Evolutionary conservation across 2,329 filamentous ascomycete genomes (phyloP).

Genomic region (Leptographium galeiforme): DNA sequence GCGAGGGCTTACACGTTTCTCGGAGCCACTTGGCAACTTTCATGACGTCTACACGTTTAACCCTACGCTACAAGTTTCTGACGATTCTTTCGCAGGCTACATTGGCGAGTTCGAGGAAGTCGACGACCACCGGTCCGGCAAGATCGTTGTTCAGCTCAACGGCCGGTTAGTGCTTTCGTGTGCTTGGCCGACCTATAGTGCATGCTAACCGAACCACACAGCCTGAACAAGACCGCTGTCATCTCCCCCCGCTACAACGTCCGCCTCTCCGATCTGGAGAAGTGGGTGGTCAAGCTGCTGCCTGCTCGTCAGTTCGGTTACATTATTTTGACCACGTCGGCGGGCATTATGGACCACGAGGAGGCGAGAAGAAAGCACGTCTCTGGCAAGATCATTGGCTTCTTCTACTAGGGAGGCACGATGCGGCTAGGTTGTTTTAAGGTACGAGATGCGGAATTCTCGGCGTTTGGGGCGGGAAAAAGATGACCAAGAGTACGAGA

Average conservation of each 20-base stretch:
- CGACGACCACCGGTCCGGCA: constrained; percentile 98
- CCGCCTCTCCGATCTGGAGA: constrained; percentile 93
- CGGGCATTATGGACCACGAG: constrained; percentile 99
- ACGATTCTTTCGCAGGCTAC: constrained; percentile 52
- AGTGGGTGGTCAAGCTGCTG: constrained; percentile 99
- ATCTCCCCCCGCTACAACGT: constrained; percentile 99
- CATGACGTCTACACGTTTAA: constrained; percentile 85
- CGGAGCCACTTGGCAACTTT: constrained; percentile 37
- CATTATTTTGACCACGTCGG: constrained; percentile 97
- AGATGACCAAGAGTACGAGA: constrained; percentile 6
- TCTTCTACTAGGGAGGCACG: constrained; percentile 70
- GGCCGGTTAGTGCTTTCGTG: constrained; percentile 44
- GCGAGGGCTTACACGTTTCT: constrained; percentile 94
- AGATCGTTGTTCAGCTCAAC: constrained; percentile 99
- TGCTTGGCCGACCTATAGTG: too few species aligned
- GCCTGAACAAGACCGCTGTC: constrained; percentile 96
- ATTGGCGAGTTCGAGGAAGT: constrained; percentile 99
- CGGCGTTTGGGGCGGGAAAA: constrained; percentile 7
- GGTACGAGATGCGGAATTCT: constrained; percentile 1
- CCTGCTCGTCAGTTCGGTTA: constrained; percentile 99
- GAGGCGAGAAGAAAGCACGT: constrained; percentile 98
- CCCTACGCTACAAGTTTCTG: constrained; percentile 64
- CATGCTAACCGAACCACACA: constrained; percentile 9
- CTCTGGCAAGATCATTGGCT: constrained; percentile 96
- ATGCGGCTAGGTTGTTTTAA: background rate